Evolutionary conservation across 2,329 filamentous ascomycete species (phyloP).

Genomic region (Bipolaris gigantea): DNA sequence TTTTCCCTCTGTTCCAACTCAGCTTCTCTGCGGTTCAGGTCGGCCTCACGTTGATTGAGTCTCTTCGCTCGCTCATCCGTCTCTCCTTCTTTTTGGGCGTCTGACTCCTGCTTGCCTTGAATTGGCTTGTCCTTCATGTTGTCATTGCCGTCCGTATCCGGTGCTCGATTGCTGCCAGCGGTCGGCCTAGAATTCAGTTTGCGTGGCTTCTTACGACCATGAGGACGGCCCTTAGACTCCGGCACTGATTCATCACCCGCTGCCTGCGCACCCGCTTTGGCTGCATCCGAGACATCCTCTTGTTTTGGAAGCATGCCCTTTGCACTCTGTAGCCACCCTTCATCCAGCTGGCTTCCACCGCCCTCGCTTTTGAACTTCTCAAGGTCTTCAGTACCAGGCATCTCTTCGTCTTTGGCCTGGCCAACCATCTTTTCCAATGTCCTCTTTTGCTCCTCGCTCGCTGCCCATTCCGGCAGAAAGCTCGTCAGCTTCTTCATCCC

Average conservation of each 20-base stretch:
- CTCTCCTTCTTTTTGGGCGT: neutral
- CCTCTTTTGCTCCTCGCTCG: constrained; percentile 23
- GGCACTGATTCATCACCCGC: neutral
- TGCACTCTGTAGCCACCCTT: constrained; percentile 13
- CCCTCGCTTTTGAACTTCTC: constrained; percentile 19
- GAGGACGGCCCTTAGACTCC: neutral
- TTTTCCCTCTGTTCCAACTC: constrained; percentile 8
- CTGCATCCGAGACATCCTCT: constrained; percentile 3
- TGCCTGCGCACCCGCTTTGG: constrained; percentile 1
- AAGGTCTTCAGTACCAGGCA: constrained; percentile 21
- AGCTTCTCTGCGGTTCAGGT: constrained; percentile 5
- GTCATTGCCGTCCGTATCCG: neutral
- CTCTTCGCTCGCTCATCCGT: neutral
- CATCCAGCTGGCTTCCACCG: constrained; percentile 7
- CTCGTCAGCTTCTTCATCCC: constrained; percentile 22
- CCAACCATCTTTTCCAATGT: constrained; percentile 26
- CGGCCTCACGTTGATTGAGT: neutral
- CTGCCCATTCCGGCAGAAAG: constrained; percentile 20
- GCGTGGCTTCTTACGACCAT: constrained; percentile 21
- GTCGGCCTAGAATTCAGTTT: constrained; percentile 16
- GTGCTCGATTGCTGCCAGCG: neutral
- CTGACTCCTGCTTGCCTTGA: neutral
- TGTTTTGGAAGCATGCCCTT: constrained; percentile 18
- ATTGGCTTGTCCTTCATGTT: neutral
- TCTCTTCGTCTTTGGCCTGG: constrained; percentile 20